phyloP scores from a whole-genome alignment of 192 early-diverging fungal genomes.

The Podila epigama region DNA sequence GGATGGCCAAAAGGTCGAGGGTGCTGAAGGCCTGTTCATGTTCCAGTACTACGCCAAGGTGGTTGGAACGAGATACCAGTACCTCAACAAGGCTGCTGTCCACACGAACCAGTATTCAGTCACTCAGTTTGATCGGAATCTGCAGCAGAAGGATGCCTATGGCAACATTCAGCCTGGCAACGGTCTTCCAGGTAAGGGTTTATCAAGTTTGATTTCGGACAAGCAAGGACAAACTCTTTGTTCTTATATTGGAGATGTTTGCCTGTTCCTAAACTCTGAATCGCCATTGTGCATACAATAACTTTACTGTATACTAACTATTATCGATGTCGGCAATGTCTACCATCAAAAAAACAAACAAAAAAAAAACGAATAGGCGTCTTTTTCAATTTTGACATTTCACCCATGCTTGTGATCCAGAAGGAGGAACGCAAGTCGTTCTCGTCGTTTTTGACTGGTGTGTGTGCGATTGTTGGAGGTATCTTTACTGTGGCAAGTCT shows the following conservation, averaged over 20 bases:
- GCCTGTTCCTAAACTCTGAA: too few species aligned
- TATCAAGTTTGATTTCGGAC: too few species aligned
- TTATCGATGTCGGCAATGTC: background rate
- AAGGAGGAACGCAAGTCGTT: slow-evolving; percentile 82
- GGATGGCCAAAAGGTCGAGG: slow-evolving; percentile 46
- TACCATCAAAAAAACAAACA: background rate
- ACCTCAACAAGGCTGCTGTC: slow-evolving; percentile 70
- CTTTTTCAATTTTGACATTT: slow-evolving; percentile 94
- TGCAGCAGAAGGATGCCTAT: slow-evolving; percentile 42
- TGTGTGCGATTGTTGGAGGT: slow-evolving; percentile 93
- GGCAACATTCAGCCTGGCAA: slow-evolving; percentile 11
- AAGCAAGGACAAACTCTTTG: too few species aligned
- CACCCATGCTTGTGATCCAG: slow-evolving; percentile 95
- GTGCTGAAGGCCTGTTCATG: slow-evolving; percentile 49
- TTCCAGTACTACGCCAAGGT: slow-evolving; percentile 97
- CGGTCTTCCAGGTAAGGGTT: slow-evolving; percentile 10
- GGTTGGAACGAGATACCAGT: slow-evolving; percentile 84
- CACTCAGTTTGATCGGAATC: slow-evolving; percentile 81
- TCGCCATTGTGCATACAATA: background rate
- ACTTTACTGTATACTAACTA: background rate
- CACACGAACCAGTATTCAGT: slow-evolving; percentile 95
- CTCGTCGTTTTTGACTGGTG: slow-evolving; percentile 83
- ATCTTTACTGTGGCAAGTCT: slow-evolving; percentile 93
- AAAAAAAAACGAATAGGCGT: slow-evolving; percentile 64
- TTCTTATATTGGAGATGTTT: background rate